Conservation (phyloP, 306 rosid genomes). For the Vachellia pachyceras region DNA sequence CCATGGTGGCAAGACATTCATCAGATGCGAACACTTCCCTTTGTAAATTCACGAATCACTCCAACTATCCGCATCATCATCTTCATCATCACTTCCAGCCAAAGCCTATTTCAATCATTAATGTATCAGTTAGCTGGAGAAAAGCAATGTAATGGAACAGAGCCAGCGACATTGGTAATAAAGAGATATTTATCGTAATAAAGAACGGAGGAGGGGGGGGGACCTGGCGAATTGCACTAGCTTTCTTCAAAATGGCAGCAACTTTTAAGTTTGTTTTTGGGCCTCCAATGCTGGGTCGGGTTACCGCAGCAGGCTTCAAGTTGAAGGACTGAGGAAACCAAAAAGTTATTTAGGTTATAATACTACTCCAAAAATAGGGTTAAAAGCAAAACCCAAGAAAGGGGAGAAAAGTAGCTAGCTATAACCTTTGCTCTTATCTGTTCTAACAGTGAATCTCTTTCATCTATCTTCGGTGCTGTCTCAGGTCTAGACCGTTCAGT, state of each 20-base stretch:
- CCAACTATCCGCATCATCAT: slow-evolving; percentile 81
- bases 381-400: slow-evolving; percentile 2
- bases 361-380: slow-evolving; percentile 10
- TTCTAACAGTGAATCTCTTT: slow-evolving; percentile 82
- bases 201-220: slow-evolving; percentile 37
- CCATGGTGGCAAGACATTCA: slow-evolving; percentile 2
- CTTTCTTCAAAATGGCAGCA: slow-evolving; percentile 95
- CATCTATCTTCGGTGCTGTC: slow-evolving; percentile 65
- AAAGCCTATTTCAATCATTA: slow-evolving; percentile 65
- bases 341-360: slow-evolving; percentile 14
- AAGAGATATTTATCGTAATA: background rate
- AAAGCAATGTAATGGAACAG: background rate
- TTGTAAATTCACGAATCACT: slow-evolving; percentile 64
- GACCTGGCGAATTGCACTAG: slow-evolving; percentile 97
- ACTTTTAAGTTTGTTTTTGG: slow-evolving; percentile 87
- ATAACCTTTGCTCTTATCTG: slow-evolving; percentile 96
- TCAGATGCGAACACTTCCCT: slow-evolving; percentile 27
- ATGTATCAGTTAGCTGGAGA: slow-evolving; percentile 36
- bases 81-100: slow-evolving; percentile 96
- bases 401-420: slow-evolving; percentile 28
- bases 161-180: background rate
- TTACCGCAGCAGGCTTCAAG: slow-evolving; percentile 75
- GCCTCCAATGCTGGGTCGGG: slow-evolving; percentile 83
- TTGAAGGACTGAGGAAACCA: slow-evolving; percentile 81
- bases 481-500: slow-evolving; percentile 73